A percentile compares a stretch with the other conserved stretches of the same genome.
phyloP scores from a whole-genome alignment of 768 basidiomycete genomes.

The Guyanaporus albipodus region DNA sequence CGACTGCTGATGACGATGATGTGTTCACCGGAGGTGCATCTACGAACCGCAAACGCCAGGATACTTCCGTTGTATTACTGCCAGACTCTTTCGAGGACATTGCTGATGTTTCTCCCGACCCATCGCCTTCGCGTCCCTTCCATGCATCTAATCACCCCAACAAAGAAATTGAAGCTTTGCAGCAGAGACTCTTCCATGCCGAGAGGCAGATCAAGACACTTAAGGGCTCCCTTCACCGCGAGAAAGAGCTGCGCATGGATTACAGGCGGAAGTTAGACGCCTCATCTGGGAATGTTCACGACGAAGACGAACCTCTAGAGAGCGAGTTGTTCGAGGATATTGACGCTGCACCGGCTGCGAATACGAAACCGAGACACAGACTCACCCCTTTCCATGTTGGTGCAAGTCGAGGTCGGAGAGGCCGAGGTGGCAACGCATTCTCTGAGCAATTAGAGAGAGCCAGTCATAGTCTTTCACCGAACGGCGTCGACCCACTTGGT shows the following conservation, averaged over 20 bases:
- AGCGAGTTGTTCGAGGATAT: slow-evolving; percentile 48
- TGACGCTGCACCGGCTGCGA: slow-evolving; percentile 34
- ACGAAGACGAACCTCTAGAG: slow-evolving; percentile 37
- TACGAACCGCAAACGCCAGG: slow-evolving; percentile 53
- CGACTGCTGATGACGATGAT: slow-evolving; percentile 53
- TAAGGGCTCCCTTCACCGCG: slow-evolving; percentile 72
- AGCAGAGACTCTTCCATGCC: slow-evolving; percentile 79
- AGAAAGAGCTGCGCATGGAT: slow-evolving; percentile 79
- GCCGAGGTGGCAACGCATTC: slow-evolving; percentile 52
- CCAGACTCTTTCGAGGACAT: slow-evolving; percentile 45
- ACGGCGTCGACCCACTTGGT: slow-evolving; percentile 25
- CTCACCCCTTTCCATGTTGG: slow-evolving; percentile 53
- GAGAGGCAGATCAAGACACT: slow-evolving; percentile 83
- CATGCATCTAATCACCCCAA: slow-evolving; percentile 69
- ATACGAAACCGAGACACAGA: slow-evolving; percentile 36
- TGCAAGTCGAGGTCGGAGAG: slow-evolving; percentile 44
- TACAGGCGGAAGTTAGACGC: slow-evolving; percentile 52
- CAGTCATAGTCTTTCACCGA: slow-evolving; percentile 47
- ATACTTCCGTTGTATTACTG: slow-evolving; percentile 47
- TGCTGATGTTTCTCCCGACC: slow-evolving; percentile 56
- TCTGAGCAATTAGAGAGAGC: slow-evolving; percentile 62
- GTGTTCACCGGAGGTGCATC: slow-evolving; percentile 65
- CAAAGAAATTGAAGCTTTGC: slow-evolving; percentile 78
- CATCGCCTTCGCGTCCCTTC: slow-evolving; percentile 58
- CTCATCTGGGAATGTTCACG: slow-evolving; percentile 33